Evolutionary conservation across 2,329 filamentous ascomycete species (phyloP), one percentile per base, ranked within the genome.

Genomic region (Venturia aucupariae): DNA sequence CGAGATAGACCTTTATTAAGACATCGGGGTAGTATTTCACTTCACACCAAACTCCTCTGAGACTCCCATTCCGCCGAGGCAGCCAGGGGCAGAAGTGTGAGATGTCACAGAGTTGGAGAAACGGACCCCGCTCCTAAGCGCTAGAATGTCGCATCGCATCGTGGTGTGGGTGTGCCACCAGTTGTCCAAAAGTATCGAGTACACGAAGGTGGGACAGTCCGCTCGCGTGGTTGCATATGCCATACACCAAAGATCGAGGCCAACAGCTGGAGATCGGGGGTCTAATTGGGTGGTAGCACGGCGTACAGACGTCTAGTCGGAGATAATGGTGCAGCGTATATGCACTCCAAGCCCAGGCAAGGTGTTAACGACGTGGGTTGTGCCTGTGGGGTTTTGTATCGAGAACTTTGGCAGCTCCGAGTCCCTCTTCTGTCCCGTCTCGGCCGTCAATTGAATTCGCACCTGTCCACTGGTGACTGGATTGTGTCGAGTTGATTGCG

Each of bases 11-110:
- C 5, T 30, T n/a, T 44, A 44, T 11, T 32, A 35, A 57, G 51
- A 57, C 51, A 57, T n/a, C 19, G 27, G 27, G 51, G 51, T 55
- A 8, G 51, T 35, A 57, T 57, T 30, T 55, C 3, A 15, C n/a
- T 19, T 55, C 24, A 4, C 32, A 2, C 48, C 48, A 17, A 15
- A 17, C 48, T 54, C 48, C 24, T 32, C 35, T 55, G 13, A 30
- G 51, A n/a, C 27, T 55, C 51, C 51, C 19, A n/a, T 55, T 55
- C 51, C 51, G n/a, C 51, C 51, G 51, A 55, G 51, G 30, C 46
- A 35, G 51, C 30, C 51, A 55, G 30, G 51, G 51, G 51, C 27
- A 55, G 19, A n/a, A 30, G 7, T 15, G 8, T 55, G 30, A n/a
- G 51, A 55, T 55, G 27, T 30, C 11, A 55, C 24, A 17, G 48